Evolutionary conservation across 352 stramenopile species (phyloP).

Genomic region (Saprolegnia diclina): DNA sequence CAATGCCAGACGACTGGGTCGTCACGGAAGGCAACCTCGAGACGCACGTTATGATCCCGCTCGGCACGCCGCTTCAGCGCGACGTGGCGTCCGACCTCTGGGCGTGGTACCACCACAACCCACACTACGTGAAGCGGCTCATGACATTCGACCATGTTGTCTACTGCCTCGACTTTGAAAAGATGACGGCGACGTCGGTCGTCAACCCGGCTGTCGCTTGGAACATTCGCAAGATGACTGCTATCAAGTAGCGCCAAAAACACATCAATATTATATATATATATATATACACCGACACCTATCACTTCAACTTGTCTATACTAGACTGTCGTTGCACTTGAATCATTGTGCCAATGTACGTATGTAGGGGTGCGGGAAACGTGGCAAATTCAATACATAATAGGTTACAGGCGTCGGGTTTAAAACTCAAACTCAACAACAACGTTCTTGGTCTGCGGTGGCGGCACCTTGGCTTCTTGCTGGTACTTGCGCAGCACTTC

Average conservation of each 20-base stretch:
- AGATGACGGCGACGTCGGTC: not conserved
- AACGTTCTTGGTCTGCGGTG: not conserved
- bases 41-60: not conserved
- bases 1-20: not conserved
- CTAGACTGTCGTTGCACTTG: too few species aligned
- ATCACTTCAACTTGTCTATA: too few species aligned
- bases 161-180: not conserved
- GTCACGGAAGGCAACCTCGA: not conserved
- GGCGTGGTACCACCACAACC: not conserved
- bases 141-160: not conserved
- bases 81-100: not conserved
- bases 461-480: not conserved
- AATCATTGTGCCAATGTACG: too few species aligned
- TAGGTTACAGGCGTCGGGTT: not conserved
- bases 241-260: too few species aligned
- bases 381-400: slow-evolving; percentile 21
- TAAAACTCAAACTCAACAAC: slow-evolving; percentile 19
- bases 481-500: not conserved
- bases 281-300: too few species aligned
- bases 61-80: not conserved
- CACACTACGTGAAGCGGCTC: not conserved
- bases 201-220: too few species aligned
- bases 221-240: too few species aligned
- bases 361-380: too few species aligned
- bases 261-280: too few species aligned